These are phyloP conservation scores for Melastoma malabathricum DNA, from an alignment of 345 rosid genomes.

Conservation along the genomic window DNA sequence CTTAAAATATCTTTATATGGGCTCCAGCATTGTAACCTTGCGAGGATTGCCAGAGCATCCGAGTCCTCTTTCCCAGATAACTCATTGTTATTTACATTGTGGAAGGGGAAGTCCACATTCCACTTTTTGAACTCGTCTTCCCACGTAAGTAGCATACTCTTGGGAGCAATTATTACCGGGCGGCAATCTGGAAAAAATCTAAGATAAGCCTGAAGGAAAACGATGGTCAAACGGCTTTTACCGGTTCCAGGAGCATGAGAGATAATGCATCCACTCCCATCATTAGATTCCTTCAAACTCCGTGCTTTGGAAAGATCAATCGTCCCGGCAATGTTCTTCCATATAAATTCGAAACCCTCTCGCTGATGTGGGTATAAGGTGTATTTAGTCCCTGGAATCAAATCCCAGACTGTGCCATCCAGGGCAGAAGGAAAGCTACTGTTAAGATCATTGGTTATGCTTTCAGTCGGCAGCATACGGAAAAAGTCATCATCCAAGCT, in stretches of 20 bases:
- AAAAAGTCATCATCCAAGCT: constrained; percentile 4
- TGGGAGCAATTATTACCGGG: constrained; percentile 67
- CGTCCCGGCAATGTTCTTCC: constrained; percentile 64
- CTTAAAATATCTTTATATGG: constrained; percentile 14
- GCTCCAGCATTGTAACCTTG: constrained; percentile 1
- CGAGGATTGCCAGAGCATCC: constrained; percentile 10
- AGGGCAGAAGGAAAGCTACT: constrained; percentile 3
- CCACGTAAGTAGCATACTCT: constrained; percentile 70
- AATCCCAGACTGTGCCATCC: constrained; percentile 10
- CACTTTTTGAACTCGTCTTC: constrained; percentile 69
- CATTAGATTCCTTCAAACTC: constrained; percentile 4
- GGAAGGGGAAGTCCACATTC: constrained; percentile 43
- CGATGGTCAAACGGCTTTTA: constrained; percentile 59
- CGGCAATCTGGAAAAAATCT: constrained; percentile 34
- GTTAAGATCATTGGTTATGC: constrained; percentile 3
- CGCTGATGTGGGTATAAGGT: constrained; percentile 56
- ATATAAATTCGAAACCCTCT: constrained; percentile 72
- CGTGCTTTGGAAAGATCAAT: constrained; percentile 28
- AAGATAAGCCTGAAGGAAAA: constrained; percentile 46
- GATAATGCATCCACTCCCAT: constrained; percentile 55
- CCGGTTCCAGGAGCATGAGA: constrained; percentile 92
- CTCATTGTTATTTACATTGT: constrained; percentile 37
- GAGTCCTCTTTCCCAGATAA: constrained; percentile 34
- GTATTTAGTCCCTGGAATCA: constrained; percentile 37
- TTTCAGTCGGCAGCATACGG: constrained; percentile 8